Evolutionary conservation across 2,329 filamentous ascomycete species (phyloP).

Genomic region (Fonsecaea multimorphosa): DNA sequence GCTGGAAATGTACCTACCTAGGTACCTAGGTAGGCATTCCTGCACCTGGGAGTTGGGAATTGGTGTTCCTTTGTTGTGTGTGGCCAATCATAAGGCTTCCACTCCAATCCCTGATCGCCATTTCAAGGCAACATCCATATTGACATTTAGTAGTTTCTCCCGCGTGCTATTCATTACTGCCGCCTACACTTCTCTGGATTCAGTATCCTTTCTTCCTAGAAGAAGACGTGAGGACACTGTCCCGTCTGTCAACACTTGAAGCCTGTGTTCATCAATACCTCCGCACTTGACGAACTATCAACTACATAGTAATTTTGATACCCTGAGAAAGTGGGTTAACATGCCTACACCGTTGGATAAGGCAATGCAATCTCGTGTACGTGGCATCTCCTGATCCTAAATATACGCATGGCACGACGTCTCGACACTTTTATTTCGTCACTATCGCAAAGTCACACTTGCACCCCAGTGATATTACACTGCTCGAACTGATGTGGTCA

Average conservation of each 20-base stretch:
- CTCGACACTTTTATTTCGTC: background rate
- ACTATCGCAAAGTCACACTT: background rate
- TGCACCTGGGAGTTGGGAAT: background rate
- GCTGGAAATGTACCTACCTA: no score
- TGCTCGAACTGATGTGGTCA: background rate
- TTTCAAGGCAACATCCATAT: background rate
- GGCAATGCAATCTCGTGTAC: conserved; percentile 72
- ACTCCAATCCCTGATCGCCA: background rate
- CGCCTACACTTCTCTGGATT: background rate
- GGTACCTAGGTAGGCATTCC: no score
- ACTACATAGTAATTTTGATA: background rate
- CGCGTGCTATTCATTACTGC: background rate
- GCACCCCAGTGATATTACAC: conserved; percentile 1
- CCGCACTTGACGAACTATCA: background rate
- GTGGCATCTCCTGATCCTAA: conserved; percentile 33
- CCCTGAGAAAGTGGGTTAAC: conserved; percentile 6
- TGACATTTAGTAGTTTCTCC: background rate
- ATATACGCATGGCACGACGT: background rate
- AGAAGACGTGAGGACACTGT: background rate
- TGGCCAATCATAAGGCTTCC: conserved; percentile 9
- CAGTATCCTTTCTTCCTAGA: background rate
- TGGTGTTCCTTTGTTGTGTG: background rate
- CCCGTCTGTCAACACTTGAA: background rate
- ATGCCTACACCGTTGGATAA: conserved; percentile 75
- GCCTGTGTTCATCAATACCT: background rate